Conservation (phyloP, 164 flowering plant genomes). For the Magnolia changhungtana region DNA sequence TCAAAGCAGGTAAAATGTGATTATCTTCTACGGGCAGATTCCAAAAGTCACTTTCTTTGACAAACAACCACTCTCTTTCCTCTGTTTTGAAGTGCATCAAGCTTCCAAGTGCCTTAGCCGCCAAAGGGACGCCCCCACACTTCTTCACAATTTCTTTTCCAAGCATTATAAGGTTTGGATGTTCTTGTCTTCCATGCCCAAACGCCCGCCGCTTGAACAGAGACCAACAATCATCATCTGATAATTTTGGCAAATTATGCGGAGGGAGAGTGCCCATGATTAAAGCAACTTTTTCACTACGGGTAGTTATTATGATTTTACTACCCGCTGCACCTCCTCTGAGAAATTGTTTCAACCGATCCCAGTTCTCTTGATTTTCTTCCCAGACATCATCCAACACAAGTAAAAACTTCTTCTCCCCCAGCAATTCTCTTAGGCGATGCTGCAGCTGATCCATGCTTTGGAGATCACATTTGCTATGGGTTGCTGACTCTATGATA, state of each 20-base stretch:
- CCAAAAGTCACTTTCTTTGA: slow-evolving; percentile 13
- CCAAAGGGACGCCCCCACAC: slow-evolving; percentile 20
- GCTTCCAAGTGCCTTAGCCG: slow-evolving; percentile 15
- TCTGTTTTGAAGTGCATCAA: slow-evolving; percentile 8
- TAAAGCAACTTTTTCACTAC: slow-evolving; percentile 1
- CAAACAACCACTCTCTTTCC: slow-evolving; percentile 8
- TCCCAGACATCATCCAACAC: slow-evolving; percentile 11
- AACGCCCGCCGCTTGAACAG: slow-evolving; percentile 2
- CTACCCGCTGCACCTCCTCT: neutral
- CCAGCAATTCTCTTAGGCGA: neutral
- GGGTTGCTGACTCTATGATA: neutral
- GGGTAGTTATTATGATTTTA: slow-evolving; percentile 5
- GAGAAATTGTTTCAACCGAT: neutral
- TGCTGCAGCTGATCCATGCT: slow-evolving; percentile 3
- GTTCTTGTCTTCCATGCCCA: neutral
- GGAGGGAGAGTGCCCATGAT: neutral
- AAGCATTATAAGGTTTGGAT: slow-evolving; percentile 1
- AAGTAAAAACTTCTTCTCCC: slow-evolving; percentile 2
- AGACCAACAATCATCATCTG: slow-evolving; percentile 9
- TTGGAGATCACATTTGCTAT: neutral
- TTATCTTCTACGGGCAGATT: slow-evolving; percentile 1
- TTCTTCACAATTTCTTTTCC: slow-evolving; percentile 12
- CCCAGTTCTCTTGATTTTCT: slow-evolving; percentile 1
- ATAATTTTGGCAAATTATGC: neutral
- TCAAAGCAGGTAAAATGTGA: slow-evolving; percentile 11